Evolutionary conservation across 2,329 filamentous ascomycete species (phyloP), one percentile per base, ranked within the genome.

Genomic region (Colletotrichum melonis): DNA sequence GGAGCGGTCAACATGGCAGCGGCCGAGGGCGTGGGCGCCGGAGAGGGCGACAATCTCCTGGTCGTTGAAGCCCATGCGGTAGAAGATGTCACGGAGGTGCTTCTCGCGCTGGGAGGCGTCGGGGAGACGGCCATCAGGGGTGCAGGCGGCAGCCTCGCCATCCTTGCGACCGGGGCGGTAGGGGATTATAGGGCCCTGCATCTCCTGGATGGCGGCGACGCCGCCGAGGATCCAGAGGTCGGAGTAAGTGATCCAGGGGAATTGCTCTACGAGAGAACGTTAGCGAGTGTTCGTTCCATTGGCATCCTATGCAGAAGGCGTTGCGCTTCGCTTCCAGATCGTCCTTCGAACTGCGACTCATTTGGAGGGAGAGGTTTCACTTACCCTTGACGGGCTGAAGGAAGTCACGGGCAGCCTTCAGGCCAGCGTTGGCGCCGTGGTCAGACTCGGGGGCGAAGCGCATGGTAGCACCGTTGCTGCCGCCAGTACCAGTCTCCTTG

Each of bases 21-120:
- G 94, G 75, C 95, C 95, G 49, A 98, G 90, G 66, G 94, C 93
- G 86, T 98, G 95, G 62, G 93, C 95, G 77, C 95, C 95, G 28
- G 89, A 88, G 66, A 98, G 90, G 35, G 96, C 97, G 58, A 98
- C 96, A 81, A 98, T 98, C 85, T 98, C 95, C 80, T 94, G 94
- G 86, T 99, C 96, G 84, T 97, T 93, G 89, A 98, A 98, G 77
- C 96, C 96, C 96, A 98, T 98, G 82, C 96, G 95, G 84, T 92
- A 91, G 86, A 98, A 99, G 87, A 98, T 96, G 86, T 91, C 90
- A 80, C 97, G 93, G 78, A 98, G 90, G 86, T 98, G 96, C 81
- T 92, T 90, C 75, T 92, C 87, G 74, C 90, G 93, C 89, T 98
- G 91, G 78, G 91, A 83, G 64, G 89, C 96, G 82, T 99, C 95